phyloP scores from a whole-genome alignment of 1,284 basidiomycete species.

The Golubevia pallescens region DNA sequence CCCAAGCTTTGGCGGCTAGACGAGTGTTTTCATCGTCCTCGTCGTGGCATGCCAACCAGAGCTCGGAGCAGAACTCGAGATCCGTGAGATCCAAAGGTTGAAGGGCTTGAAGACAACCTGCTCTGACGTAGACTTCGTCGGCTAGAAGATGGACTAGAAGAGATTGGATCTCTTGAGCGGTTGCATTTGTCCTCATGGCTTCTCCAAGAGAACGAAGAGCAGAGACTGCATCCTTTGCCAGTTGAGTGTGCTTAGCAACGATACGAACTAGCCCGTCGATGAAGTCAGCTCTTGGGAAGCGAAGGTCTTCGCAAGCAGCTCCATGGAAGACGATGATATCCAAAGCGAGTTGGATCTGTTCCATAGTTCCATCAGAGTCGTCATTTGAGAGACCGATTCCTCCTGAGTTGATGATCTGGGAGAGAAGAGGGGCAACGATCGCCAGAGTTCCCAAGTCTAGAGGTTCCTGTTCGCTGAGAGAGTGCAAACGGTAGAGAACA shows the following conservation, averaged over 20 bases:
- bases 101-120: slow-evolving; percentile 87
- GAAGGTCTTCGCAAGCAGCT: slow-evolving; percentile 77
- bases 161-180: slow-evolving; percentile 72
- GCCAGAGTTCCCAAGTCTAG: slow-evolving; percentile 86
- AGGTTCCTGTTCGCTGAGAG: slow-evolving; percentile 79
- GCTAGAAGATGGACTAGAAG: slow-evolving; percentile 78
- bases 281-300: slow-evolving; percentile 46
- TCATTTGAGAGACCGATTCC: slow-evolving; percentile 71
- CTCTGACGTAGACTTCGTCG: slow-evolving; percentile 88
- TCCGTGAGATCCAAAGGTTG: slow-evolving; percentile 95
- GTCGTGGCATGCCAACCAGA: slow-evolving; percentile 91
- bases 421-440: slow-evolving; percentile 80
- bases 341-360: slow-evolving; percentile 84
- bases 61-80: slow-evolving; percentile 84
- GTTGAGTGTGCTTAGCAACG: slow-evolving; percentile 78
- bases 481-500: slow-evolving; percentile 84
- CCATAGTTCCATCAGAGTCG: slow-evolving; percentile 77
- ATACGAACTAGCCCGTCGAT: slow-evolving; percentile 78
- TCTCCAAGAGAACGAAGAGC: slow-evolving; percentile 83
- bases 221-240: slow-evolving; percentile 84
- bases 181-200: slow-evolving; percentile 76
- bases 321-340: slow-evolving; percentile 86
- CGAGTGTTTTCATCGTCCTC: slow-evolving; percentile 88
- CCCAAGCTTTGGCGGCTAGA: slow-evolving; percentile 85
- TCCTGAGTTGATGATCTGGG: slow-evolving; percentile 74